Percentiles rank a stretch among this genome's conserved stretches.
phyloP scores from a whole-genome alignment of 2,329 filamentous ascomycete species.

The Trichoderma guizhouense region DNA sequence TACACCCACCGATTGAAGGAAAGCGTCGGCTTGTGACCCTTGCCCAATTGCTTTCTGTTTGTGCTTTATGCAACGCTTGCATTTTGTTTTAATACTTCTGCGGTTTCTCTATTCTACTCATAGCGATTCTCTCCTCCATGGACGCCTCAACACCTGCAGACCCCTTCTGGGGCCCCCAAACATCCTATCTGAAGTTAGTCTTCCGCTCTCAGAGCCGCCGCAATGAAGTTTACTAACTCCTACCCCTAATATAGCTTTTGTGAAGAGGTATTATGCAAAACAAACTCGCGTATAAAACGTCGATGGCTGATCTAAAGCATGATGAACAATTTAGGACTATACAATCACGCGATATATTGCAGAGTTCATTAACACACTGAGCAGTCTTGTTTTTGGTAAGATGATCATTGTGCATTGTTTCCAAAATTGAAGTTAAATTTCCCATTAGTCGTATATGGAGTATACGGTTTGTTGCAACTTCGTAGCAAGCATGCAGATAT shows the following conservation, averaged over 20 bases:
- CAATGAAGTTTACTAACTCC: background rate
- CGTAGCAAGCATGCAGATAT: background rate
- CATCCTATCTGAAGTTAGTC: slow-evolving; percentile 32
- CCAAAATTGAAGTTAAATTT: background rate
- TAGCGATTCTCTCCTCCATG: background rate
- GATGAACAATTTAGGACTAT: no score
- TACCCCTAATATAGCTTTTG: no score
- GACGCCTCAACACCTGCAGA: background rate
- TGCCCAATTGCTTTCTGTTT: no score
- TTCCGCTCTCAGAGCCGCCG: background rate
- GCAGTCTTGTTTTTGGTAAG: background rate
- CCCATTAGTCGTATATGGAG: background rate
- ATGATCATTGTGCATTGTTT: background rate
- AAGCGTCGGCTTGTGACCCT: no score
- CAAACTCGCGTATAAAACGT: no score
- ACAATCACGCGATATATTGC: no score
- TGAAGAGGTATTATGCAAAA: no score
- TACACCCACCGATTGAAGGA: no score
- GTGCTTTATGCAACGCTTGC: no score
- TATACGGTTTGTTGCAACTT: background rate
- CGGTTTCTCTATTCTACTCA: no score
- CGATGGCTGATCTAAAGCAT: no score
- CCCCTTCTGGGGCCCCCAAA: slow-evolving; percentile 32
- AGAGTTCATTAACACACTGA: background rate
- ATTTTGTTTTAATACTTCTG: no score